These are phyloP conservation scores for Yamadazyma siamensis DNA, from an alignment of 1,139 yeast genomes.

Conservation along the genomic window DNA sequence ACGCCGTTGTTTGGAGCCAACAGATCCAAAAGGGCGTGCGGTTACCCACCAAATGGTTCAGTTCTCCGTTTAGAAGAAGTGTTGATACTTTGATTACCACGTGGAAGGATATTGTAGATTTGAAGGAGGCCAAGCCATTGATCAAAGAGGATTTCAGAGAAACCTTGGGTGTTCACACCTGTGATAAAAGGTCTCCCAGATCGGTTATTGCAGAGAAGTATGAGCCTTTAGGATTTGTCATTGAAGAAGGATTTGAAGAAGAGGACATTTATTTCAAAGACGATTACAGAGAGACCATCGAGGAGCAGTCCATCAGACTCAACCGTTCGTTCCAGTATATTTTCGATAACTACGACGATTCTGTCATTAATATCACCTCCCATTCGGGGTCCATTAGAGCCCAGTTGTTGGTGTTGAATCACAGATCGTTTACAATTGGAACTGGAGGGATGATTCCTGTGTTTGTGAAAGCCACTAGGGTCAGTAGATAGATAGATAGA, in stretches of 20 bases:
- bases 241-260: slow-evolving; percentile 40
- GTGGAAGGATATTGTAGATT: slow-evolving; percentile 29
- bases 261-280: slow-evolving; percentile 36
- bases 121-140: slow-evolving; percentile 23
- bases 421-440: slow-evolving; percentile 39
- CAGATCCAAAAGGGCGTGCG: slow-evolving; percentile 20
- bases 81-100: slow-evolving; percentile 35
- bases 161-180: slow-evolving; percentile 42
- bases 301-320: slow-evolving; percentile 38
- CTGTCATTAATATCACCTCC: slow-evolving; percentile 47
- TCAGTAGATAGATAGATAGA: not conserved
- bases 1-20: slow-evolving; percentile 21
- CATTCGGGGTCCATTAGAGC: slow-evolving; percentile 43
- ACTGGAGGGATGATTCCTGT: slow-evolving; percentile 48
- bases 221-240: slow-evolving; percentile 25
- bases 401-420: slow-evolving; percentile 39
- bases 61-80: slow-evolving; percentile 38
- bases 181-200: slow-evolving; percentile 41
- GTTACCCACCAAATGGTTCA: slow-evolving; percentile 29
- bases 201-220: slow-evolving; percentile 30
- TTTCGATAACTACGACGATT: slow-evolving; percentile 25
- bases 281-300: slow-evolving; percentile 39
- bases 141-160: slow-evolving; percentile 43
- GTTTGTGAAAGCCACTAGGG: slow-evolving; percentile 27
- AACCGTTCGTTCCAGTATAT: slow-evolving; percentile 35